These are phyloP conservation scores for Zymoseptoria pseudotritici DNA, from an alignment of 2,329 filamentous ascomycete genomes.

Conservation along the genomic window DNA sequence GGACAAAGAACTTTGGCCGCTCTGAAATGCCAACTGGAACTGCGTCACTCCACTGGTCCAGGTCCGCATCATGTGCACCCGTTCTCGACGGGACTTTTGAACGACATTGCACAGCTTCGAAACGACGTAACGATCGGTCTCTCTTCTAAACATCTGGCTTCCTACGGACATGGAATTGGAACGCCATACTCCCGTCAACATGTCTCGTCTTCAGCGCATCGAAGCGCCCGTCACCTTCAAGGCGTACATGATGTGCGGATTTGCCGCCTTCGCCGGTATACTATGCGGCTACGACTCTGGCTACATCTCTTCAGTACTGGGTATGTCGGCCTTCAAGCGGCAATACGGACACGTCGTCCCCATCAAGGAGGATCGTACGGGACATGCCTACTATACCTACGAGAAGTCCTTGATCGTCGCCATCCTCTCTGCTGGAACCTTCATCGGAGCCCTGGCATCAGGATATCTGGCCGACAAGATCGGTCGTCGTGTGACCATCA, in stretches of 20 bases:
- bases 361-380: slow-evolving; percentile 10
- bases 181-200: not conserved
- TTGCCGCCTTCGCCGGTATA: slow-evolving; percentile 54
- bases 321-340: slow-evolving; percentile 42
- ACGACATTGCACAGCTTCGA: not conserved
- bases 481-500: slow-evolving; percentile 58
- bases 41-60: not conserved
- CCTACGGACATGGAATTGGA: not conserved
- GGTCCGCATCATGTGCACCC: not conserved
- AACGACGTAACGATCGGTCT: not conserved
- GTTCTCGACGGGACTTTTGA: not conserved
- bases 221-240: slow-evolving; percentile 32
- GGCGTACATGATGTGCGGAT: slow-evolving; percentile 55
- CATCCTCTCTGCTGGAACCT: slow-evolving; percentile 69
- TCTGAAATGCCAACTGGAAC: not conserved
- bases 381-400: slow-evolving; percentile 25
- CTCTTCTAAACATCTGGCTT: not conserved
- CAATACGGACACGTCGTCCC: slow-evolving; percentile 25
- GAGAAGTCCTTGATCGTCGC: slow-evolving; percentile 59
- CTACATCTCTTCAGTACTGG: slow-evolving; percentile 48
- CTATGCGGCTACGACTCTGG: slow-evolving; percentile 55
- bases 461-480: slow-evolving; percentile 56
- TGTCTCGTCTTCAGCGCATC: slow-evolving; percentile 16
- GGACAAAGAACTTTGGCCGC: not conserved
- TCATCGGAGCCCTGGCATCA: slow-evolving; percentile 59